Evolutionary conservation across 2,329 filamentous ascomycete species (phyloP).

Genomic region (Botrytis galanthina): DNA sequence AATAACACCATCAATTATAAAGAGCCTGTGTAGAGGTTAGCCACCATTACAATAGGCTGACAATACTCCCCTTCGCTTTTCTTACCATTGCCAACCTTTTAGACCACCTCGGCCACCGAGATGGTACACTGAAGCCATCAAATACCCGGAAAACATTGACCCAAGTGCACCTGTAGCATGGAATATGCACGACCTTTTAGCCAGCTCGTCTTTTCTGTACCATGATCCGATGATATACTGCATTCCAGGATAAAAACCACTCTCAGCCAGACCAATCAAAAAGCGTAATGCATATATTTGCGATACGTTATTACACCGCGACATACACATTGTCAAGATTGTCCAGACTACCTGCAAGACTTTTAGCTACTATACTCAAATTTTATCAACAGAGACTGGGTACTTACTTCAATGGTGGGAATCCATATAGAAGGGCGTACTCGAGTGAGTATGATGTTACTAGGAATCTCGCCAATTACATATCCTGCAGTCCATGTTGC

Average conservation of each 20-base stretch:
- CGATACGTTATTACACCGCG: conserved; percentile 16
- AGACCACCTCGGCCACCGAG: conserved; percentile 42
- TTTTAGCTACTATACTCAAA: not conserved
- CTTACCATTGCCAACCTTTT: conserved; percentile 40
- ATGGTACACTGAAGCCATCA: conserved; percentile 45
- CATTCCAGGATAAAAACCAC: conserved; percentile 49
- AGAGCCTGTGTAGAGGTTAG: conserved; percentile 37
- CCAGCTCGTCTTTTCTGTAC: conserved; percentile 44
- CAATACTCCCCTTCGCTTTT: not conserved
- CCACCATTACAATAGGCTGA: not conserved
- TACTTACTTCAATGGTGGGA: conserved; percentile 13
- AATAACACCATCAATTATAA: conserved; percentile 43
- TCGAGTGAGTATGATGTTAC: conserved; percentile 50
- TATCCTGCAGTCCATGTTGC: conserved; percentile 45
- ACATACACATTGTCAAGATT: conserved; percentile 18
- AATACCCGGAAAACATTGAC: conserved; percentile 44
- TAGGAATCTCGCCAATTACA: conserved; percentile 50
- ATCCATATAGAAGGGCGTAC: conserved; percentile 22
- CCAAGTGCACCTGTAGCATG: conserved; percentile 58
- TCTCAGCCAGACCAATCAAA: conserved; percentile 49
- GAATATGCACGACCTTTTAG: conserved; percentile 54
- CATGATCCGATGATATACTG: conserved; percentile 58
- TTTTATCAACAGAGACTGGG: too few relatives aligned
- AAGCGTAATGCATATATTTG: conserved; percentile 44
- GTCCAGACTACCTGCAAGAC: conserved; percentile 14